These are phyloP conservation scores for Paecilomyces formosus DNA, from an alignment of 2,329 filamentous ascomycete genomes.

Conservation along the genomic window DNA sequence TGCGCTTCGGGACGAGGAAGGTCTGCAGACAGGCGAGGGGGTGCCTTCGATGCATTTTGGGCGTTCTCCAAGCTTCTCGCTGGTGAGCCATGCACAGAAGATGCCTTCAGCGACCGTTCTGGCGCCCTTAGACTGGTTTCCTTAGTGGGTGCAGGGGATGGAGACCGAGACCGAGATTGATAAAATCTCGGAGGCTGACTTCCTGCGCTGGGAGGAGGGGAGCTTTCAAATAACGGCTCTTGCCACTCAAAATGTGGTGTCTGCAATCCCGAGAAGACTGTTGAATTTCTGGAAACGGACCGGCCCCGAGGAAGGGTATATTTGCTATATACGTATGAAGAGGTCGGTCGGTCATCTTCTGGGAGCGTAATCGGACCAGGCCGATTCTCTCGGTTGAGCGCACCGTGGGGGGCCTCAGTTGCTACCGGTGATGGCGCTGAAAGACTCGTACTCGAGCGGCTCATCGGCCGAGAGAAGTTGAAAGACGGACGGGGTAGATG, in stretches of 20 bases:
- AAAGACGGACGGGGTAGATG: slow-evolving; percentile 65
- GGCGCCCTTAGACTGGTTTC: slow-evolving; percentile 13
- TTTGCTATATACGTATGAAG: slow-evolving; percentile 81
- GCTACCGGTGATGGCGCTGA: slow-evolving; percentile 24
- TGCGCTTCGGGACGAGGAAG: slow-evolving; percentile 6
- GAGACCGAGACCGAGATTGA: slow-evolving; percentile 24
- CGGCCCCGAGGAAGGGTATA: slow-evolving; percentile 79
- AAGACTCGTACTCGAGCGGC: slow-evolving; percentile 42
- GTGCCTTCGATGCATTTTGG: slow-evolving; percentile 2
- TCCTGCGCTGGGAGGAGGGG: slow-evolving; percentile 21
- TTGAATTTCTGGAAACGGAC: slow-evolving; percentile 61
- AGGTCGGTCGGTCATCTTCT: slow-evolving; percentile 38
- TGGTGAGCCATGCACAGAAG: slow-evolving; percentile 9
- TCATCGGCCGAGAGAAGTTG: slow-evolving; percentile 90
- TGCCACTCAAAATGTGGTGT: slow-evolving; percentile 58
- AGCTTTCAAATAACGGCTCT: slow-evolving; percentile 42
- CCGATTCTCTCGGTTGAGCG: slow-evolving; percentile 13
- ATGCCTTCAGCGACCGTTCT: slow-evolving; percentile 19
- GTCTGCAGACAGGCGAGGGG: not conserved
- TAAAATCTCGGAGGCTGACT: slow-evolving; percentile 11
- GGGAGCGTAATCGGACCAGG: slow-evolving; percentile 27
- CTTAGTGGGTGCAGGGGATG: slow-evolving; percentile 12
- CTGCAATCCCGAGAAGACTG: slow-evolving; percentile 50
- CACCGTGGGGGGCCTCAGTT: slow-evolving; percentile 21
- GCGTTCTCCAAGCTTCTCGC: slow-evolving; percentile 1